These are phyloP conservation scores for Anisogramma anomala DNA, from an alignment of 2,329 filamentous ascomycete genomes.

Conservation along the genomic window DNA sequence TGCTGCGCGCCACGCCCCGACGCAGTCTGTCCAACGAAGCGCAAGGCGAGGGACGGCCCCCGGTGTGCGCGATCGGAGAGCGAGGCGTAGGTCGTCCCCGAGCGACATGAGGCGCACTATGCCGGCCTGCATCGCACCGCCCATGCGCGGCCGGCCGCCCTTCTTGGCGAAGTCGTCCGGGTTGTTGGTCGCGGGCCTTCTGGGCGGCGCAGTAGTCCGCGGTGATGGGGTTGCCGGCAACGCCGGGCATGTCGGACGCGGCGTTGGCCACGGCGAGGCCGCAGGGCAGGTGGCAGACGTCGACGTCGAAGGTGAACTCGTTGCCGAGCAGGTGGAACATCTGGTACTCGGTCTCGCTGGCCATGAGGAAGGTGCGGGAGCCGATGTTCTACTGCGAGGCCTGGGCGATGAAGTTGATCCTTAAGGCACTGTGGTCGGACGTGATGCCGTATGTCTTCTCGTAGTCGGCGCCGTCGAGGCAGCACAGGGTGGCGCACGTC, in stretches of 20 bases:
- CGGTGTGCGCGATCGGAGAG: no score
- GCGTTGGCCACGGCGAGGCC: conserved; percentile 45
- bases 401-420: conserved; percentile 41
- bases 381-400: conserved; percentile 32
- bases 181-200: conserved; percentile 46
- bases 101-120: conserved; percentile 40
- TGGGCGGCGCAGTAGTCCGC: conserved; percentile 45
- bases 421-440: conserved; percentile 30
- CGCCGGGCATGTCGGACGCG: conserved; percentile 27
- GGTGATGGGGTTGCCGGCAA: conserved; percentile 39
- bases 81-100: conserved; percentile 44
- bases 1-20: conserved; percentile 28
- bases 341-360: conserved; percentile 49
- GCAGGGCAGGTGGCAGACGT: conserved; percentile 55
- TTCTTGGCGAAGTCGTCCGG: conserved; percentile 38
- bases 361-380: conserved; percentile 54
- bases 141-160: conserved; percentile 49
- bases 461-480: conserved; percentile 36
- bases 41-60: neutral
- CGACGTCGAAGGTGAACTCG: conserved; percentile 63
- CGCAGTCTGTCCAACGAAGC: neutral
- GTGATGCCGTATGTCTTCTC: conserved; percentile 36
- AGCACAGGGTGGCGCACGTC: conserved; percentile 32
- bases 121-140: conserved; percentile 27
- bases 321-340: conserved; percentile 53